Evolutionary conservation across 2,329 filamentous ascomycete genomes (phyloP).

Genomic region (Botryosphaeria dothidea): DNA sequence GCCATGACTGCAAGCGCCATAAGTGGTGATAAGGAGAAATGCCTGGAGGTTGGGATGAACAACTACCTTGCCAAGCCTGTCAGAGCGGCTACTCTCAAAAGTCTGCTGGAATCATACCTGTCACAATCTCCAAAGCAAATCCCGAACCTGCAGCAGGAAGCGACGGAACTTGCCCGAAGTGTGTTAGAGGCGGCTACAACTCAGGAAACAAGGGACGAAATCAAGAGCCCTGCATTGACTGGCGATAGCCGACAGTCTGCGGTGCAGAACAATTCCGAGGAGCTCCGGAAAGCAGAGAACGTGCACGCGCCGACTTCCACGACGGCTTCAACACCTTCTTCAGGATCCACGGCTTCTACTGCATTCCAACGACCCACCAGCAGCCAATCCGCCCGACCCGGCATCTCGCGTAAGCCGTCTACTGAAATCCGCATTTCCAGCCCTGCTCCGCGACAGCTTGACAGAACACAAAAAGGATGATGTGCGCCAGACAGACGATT

Average conservation of each 20-base stretch:
- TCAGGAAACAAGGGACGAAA: neutral
- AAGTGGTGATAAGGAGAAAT: constrained; percentile 91
- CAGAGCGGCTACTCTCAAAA: constrained; percentile 81
- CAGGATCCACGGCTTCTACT: neutral
- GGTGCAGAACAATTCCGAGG: neutral
- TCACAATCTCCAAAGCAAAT: constrained; percentile 48
- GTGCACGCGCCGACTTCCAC: neutral
- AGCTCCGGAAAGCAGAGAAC: neutral
- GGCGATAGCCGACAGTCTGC: neutral
- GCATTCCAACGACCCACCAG: neutral
- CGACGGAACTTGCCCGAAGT: constrained; percentile 43
- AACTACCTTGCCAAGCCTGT: constrained; percentile 96
- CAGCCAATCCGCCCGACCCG: neutral
- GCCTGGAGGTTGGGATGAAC: constrained; percentile 95
- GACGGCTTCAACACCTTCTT: neutral
- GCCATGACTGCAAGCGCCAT: constrained; percentile 97
- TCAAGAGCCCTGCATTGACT: neutral
- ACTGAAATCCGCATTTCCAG: neutral
- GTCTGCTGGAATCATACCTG: constrained; percentile 73
- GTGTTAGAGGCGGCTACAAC: constrained; percentile 14
- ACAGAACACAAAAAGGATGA: neutral
- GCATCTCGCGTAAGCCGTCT: neutral
- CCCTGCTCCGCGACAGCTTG: neutral
- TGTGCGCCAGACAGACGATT: neutral
- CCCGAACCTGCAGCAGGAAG: constrained; percentile 48